A percentile compares a stretch with the other conserved stretches of the same genome.
Conservation (phyloP, 495 filamentous ascomycete species). For the Aspergillus homomorphus region DNA sequence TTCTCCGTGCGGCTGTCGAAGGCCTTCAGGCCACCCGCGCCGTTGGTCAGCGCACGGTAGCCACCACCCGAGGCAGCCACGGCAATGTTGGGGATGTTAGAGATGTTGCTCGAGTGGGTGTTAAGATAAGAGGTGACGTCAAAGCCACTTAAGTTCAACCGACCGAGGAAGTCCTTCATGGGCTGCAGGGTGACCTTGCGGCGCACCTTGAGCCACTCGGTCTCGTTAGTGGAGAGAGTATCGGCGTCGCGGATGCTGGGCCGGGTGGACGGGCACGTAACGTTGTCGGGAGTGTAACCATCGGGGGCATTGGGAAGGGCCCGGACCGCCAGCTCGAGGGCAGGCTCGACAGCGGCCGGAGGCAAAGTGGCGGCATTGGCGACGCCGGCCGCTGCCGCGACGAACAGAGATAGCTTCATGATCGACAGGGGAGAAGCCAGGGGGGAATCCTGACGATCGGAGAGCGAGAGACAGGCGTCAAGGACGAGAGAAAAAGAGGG, state of each 20-base stretch:
- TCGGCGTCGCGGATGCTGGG: constrained; percentile 51
- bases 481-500: background rate
- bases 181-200: constrained; percentile 57
- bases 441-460: background rate
- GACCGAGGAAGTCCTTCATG: constrained; percentile 64
- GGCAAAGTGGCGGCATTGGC: constrained; percentile 8
- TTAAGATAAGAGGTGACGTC: constrained; percentile 71
- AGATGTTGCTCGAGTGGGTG: constrained; percentile 48
- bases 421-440: background rate
- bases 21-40: constrained; percentile 75
- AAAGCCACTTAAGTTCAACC: constrained; percentile 67
- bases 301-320: constrained; percentile 40
- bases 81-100: constrained; percentile 59
- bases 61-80: constrained; percentile 61
- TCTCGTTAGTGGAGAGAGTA: constrained; percentile 61
- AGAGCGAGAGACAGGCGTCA: background rate
- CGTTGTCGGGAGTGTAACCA: constrained; percentile 36
- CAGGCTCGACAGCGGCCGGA: background rate
- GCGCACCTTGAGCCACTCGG: constrained; percentile 58
- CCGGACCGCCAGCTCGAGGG: constrained; percentile 5
- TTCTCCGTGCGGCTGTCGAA: constrained; percentile 72
- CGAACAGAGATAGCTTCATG: constrained; percentile 11
- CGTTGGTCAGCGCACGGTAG: constrained; percentile 80
- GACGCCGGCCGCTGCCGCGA: constrained; percentile 7
- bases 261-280: constrained; percentile 34